These are phyloP conservation scores for Aquilaria malaccensis DNA, from an alignment of 345 rosid species.

Conservation along the genomic window DNA sequence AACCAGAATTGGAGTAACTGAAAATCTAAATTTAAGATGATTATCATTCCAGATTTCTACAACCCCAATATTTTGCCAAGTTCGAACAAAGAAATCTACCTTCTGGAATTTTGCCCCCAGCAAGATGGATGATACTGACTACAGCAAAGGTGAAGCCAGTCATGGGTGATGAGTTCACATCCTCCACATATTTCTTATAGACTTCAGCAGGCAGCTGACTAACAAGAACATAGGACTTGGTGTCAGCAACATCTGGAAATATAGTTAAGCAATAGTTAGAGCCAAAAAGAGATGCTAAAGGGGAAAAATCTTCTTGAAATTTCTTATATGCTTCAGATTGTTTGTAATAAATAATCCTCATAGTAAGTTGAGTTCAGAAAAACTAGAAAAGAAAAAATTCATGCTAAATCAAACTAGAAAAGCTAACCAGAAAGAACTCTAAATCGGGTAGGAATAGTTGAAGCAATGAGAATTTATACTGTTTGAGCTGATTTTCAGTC, in stretches of 20 bases:
- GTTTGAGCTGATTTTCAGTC: no score
- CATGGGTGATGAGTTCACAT: slow-evolving; percentile 41
- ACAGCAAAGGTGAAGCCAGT: slow-evolving; percentile 74
- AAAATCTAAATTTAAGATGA: slow-evolving; percentile 7
- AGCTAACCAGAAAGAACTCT: no score
- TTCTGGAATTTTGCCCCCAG: slow-evolving; percentile 79
- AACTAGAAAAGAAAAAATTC: no score
- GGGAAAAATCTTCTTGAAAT: no score
- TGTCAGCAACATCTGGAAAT: slow-evolving; percentile 46
- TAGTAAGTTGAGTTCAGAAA: no score
- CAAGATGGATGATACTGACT: slow-evolving; percentile 68
- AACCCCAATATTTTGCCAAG: not conserved
- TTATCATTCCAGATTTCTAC: not conserved
- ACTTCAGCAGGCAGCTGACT: slow-evolving; percentile 67
- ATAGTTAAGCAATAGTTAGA: slow-evolving; percentile 9
- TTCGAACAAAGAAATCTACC: slow-evolving; percentile 31
- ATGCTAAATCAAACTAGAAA: no score
- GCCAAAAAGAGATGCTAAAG: not conserved
- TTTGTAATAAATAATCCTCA: no score
- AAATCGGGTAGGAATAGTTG: no score
- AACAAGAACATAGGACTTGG: slow-evolving; percentile 68
- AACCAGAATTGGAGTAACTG: not conserved
- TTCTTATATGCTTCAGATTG: no score
- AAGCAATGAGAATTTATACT: no score
- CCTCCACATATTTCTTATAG: slow-evolving; percentile 58